Evolutionary conservation across 495 filamentous ascomycete genomes (phyloP).

Genomic region (Hyaloscypha finlandica): DNA sequence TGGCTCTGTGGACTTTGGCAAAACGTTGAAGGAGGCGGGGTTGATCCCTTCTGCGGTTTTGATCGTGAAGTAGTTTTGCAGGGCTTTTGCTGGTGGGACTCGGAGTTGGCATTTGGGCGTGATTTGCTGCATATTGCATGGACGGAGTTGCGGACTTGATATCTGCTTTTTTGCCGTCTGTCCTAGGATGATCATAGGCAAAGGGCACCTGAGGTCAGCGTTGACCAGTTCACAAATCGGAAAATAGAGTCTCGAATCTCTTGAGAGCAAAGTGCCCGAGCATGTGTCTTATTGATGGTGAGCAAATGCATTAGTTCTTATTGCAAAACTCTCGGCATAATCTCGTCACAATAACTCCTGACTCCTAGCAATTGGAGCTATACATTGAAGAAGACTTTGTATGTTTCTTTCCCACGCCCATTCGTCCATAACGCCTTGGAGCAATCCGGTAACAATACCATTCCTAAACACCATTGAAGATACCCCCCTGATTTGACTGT

Average conservation of each 20-base stretch:
- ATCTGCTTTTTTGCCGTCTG: background rate
- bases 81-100: slow-evolving; percentile 3
- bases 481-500: background rate
- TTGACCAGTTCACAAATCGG: background rate
- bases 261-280: background rate
- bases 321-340: background rate
- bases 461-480: background rate
- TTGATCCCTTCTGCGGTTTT: slow-evolving; percentile 86
- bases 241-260: background rate
- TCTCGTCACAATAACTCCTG: background rate
- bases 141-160: background rate
- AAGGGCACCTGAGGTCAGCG: too few relatives aligned
- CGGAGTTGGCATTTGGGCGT: background rate
- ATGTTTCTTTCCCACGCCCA: background rate
- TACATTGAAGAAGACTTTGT: background rate
- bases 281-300: background rate
- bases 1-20: slow-evolving; percentile 76
- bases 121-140: background rate
- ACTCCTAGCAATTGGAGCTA: background rate
- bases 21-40: slow-evolving; percentile 90
- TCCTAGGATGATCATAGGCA: too few relatives aligned
- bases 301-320: background rate
- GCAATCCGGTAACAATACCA: slow-evolving; percentile 22
- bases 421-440: slow-evolving; percentile 16
- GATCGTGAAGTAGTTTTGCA: slow-evolving; percentile 59